A percentile compares a stretch with the other conserved stretches of the same genome.
These are phyloP conservation scores for Sugiyamaella paludigena DNA, from an alignment of 1,139 yeast species.

Conservation along the genomic window DNA sequence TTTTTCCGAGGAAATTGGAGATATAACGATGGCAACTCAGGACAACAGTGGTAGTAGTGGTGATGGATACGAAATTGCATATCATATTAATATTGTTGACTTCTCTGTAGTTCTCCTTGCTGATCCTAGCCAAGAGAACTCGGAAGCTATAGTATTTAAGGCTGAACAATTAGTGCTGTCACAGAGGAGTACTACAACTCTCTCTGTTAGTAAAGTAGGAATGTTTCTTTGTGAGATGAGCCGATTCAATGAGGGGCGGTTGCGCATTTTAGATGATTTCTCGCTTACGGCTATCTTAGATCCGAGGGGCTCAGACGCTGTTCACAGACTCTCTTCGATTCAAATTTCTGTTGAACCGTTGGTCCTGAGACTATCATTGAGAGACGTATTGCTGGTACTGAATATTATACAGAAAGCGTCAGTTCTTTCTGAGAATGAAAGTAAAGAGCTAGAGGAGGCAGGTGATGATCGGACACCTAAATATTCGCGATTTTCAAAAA, in stretches of 20 bases:
- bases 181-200: conserved; percentile 58
- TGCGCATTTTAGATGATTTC: conserved; percentile 86
- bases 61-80: conserved; percentile 40
- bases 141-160: conserved; percentile 89
- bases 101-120: conserved; percentile 80
- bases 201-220: conserved; percentile 79
- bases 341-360: conserved; percentile 78
- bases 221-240: conserved; percentile 83
- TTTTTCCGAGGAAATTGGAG: conserved; percentile 20
- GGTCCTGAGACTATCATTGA: conserved; percentile 72
- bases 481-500: conserved; percentile 13
- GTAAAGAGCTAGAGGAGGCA: conserved; percentile 17
- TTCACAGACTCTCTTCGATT: conserved; percentile 58
- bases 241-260: conserved; percentile 52
- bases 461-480: conserved; percentile 11
- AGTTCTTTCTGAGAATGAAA: conserved; percentile 41
- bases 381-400: conserved; percentile 82
- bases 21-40: conserved; percentile 2
- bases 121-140: conserved; percentile 62
- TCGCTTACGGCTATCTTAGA: conserved; percentile 76
- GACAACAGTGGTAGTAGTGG: neutral
- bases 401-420: conserved; percentile 71
- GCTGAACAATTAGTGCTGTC: conserved; percentile 75
- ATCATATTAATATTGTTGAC: conserved; percentile 69
- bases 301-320: conserved; percentile 58